phyloP scores from a whole-genome alignment of 1,139 yeast genomes.

The Taphrina deformans region DNA sequence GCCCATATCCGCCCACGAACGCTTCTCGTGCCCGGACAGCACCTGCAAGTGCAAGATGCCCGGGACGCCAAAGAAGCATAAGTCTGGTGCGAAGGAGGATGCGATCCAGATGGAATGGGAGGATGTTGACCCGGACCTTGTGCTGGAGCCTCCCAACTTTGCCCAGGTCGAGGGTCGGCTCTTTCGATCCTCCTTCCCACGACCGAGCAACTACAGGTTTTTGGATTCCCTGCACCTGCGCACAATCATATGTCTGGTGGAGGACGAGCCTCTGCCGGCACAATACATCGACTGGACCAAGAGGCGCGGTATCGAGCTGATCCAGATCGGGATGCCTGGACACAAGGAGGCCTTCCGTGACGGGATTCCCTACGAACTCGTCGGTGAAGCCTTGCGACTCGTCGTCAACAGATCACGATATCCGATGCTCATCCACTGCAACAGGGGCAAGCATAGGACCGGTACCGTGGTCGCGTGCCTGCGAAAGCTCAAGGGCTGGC shows the following conservation, averaged over 20 bases:
- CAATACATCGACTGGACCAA: constrained; percentile 66
- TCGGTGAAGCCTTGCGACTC: constrained; percentile 77
- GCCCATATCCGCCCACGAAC: constrained; percentile 8
- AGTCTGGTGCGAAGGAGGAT: constrained; percentile 8
- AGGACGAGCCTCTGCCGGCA: constrained; percentile 87
- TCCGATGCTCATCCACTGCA: constrained; percentile 89
- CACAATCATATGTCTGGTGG: constrained; percentile 69
- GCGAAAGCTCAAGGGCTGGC: constrained; percentile 86
- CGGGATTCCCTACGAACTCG: constrained; percentile 63
- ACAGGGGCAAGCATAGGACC: constrained; percentile 93
- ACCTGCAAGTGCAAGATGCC: constrained; percentile 9
- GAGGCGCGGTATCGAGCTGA: constrained; percentile 62
- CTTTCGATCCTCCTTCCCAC: constrained; percentile 86
- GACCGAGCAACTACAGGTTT: constrained; percentile 75
- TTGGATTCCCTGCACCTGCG: constrained; percentile 62
- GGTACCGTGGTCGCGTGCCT: constrained; percentile 95
- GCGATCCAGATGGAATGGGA: constrained; percentile 23
- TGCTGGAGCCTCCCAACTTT: constrained; percentile 54
- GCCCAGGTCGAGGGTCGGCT: constrained; percentile 77
- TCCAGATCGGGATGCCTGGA: constrained; percentile 91
- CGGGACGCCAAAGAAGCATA: constrained; percentile 4
- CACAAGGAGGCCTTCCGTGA: constrained; percentile 91
- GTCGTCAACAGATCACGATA: constrained; percentile 82
- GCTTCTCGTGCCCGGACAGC: not conserved
- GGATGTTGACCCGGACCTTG: constrained; percentile 7